Conservation (phyloP, 2,329 filamentous ascomycete species). For the Pyrenophora graminea region DNA sequence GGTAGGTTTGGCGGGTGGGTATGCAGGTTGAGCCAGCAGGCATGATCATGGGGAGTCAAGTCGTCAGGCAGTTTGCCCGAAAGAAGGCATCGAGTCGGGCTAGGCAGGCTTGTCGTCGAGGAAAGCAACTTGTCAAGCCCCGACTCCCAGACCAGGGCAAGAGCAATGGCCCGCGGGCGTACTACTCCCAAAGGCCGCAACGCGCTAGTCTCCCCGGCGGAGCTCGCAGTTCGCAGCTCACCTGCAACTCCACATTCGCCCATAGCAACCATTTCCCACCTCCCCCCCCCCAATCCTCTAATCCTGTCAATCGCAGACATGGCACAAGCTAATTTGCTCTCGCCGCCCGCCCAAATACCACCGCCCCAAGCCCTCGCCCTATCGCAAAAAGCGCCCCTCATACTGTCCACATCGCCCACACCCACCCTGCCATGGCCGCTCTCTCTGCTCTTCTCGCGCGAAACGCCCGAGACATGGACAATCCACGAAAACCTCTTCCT, state of each 20-base stretch:
- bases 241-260: slow-evolving; percentile 12
- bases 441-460: slow-evolving; percentile 57
- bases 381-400: slow-evolving; percentile 52
- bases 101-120: background rate
- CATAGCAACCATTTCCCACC: slow-evolving; percentile 3
- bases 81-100: slow-evolving; percentile 1
- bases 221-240: slow-evolving; percentile 12
- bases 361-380: slow-evolving; percentile 51
- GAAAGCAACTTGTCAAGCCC: background rate
- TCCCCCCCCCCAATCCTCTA: background rate
- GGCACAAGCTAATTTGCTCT: slow-evolving; percentile 45
- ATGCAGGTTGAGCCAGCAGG: slow-evolving; percentile 30
- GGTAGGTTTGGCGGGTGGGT: slow-evolving; percentile 31
- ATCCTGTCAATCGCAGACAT: slow-evolving; percentile 23
- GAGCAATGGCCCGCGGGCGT: slow-evolving; percentile 16
- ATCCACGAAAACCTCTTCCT: slow-evolving; percentile 86
- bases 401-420: slow-evolving; percentile 46
- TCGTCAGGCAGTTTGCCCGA: slow-evolving; percentile 16
- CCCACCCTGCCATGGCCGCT: slow-evolving; percentile 56
- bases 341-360: slow-evolving; percentile 47
- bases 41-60: slow-evolving; percentile 38
- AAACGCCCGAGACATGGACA: slow-evolving; percentile 81
- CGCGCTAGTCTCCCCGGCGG: slow-evolving; percentile 25
- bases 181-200: slow-evolving; percentile 4
- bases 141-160: background rate